Conservation (phyloP, 306 rosid species). For the Pyrus communis region DNA sequence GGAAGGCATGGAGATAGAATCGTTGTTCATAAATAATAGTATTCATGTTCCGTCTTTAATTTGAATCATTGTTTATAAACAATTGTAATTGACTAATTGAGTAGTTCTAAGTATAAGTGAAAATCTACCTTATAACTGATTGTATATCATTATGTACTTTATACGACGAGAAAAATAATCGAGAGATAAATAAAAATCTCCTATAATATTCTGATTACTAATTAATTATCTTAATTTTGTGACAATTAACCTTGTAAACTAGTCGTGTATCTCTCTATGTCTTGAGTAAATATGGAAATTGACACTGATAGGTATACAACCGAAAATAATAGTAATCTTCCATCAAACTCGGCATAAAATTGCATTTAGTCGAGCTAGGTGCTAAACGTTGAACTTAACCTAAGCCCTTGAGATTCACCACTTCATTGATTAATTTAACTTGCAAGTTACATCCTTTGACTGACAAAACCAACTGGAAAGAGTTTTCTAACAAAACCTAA, state of each 20-base stretch:
- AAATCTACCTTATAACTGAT: not conserved
- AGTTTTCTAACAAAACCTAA: not conserved
- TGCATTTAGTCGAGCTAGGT: not conserved
- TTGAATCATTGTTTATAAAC: not conserved
- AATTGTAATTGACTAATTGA: not conserved
- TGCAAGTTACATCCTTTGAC: constrained; percentile 5
- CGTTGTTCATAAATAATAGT: not conserved
- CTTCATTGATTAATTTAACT: constrained; percentile 18
- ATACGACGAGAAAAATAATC: no score
- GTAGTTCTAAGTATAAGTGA: not conserved
- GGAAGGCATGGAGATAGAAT: not conserved
- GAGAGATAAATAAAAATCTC: no score
- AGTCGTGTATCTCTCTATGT: no score
- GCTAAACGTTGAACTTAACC: not conserved
- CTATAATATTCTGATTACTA: no score
- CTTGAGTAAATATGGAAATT: no score
- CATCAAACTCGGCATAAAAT: not conserved
- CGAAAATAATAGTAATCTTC: no score
- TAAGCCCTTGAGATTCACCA: constrained; percentile 53
- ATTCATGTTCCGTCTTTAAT: not conserved
- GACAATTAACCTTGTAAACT: not conserved
- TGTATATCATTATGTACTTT: no score
- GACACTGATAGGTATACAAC: not conserved
- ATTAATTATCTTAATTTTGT: no score
- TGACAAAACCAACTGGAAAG: not conserved